Evolutionary conservation across 2,329 filamentous ascomycete genomes (phyloP).

Genomic region (Teratosphaeria destructans): DNA sequence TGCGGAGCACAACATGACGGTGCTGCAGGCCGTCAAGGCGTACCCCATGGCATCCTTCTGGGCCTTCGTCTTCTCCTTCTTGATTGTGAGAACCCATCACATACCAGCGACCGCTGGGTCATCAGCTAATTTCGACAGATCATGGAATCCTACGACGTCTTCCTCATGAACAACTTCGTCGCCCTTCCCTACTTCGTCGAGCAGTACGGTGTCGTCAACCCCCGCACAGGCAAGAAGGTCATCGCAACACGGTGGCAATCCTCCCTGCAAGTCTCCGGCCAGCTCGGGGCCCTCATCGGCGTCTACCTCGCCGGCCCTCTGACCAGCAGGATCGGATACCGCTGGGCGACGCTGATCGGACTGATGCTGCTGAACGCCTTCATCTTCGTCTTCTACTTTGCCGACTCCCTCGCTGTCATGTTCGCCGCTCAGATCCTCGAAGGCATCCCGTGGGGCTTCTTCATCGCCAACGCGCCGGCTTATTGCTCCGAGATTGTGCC

Average conservation of each 20-base stretch:
- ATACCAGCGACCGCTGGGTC: too few species aligned
- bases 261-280: slow-evolving; percentile 46
- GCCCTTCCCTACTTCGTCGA: slow-evolving; percentile 39
- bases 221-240: slow-evolving; percentile 17
- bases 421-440: slow-evolving; percentile 49
- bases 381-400: slow-evolving; percentile 52
- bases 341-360: slow-evolving; percentile 46
- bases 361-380: slow-evolving; percentile 49
- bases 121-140: slow-evolving; percentile 33
- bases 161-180: slow-evolving; percentile 51
- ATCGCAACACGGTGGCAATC: slow-evolving; percentile 49
- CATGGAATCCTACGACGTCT: slow-evolving; percentile 56
- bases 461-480: slow-evolving; percentile 54
- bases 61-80: slow-evolving; percentile 47
- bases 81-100: slow-evolving; percentile 37
- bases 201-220: slow-evolving; percentile 34
- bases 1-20: slow-evolving; percentile 41
- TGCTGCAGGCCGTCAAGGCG: slow-evolving; percentile 39
- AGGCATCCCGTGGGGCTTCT: slow-evolving; percentile 56
- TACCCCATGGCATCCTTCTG: slow-evolving; percentile 46
- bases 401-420: slow-evolving; percentile 34
- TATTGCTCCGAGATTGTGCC: slow-evolving; percentile 54
- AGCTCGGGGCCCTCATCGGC: slow-evolving; percentile 49
- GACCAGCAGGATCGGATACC: slow-evolving; percentile 49
- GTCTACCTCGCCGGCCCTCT: slow-evolving; percentile 51